A percentile compares a stretch with the other conserved stretches of the same genome.
Conservation (phyloP, 352 stramenopile genomes). For the Blastocystis hominis region DNA sequence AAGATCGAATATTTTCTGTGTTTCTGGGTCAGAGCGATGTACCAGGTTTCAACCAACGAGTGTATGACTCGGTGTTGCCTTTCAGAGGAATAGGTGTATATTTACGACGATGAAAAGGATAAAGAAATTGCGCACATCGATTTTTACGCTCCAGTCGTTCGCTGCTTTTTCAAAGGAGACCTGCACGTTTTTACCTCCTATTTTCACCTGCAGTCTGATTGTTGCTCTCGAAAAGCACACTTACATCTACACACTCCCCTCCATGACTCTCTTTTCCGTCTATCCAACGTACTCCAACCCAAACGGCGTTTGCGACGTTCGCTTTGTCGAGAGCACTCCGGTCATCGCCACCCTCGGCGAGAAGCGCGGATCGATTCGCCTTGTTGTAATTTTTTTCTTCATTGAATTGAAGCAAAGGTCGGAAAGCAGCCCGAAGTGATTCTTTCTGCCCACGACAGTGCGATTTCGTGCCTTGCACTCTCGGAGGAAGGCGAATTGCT, state of each 20-base stretch:
- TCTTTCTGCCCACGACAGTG: conserved; percentile 7
- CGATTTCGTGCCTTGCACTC: background rate
- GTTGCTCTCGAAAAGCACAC: background rate
- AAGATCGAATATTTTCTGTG: conserved; percentile 15
- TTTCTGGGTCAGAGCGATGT: background rate
- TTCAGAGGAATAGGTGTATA: background rate
- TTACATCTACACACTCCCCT: background rate
- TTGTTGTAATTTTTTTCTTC: background rate
- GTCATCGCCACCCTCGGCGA: background rate
- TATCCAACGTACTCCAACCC: background rate
- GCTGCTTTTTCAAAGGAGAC: background rate
- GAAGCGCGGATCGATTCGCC: background rate
- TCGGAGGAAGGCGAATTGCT: background rate
- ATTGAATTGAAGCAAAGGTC: background rate
- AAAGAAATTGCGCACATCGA: background rate
- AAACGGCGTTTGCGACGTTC: background rate
- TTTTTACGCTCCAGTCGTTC: background rate
- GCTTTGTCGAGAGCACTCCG: background rate
- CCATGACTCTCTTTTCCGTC: background rate
- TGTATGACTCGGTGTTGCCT: background rate
- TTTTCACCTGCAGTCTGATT: background rate
- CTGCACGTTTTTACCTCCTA: background rate
- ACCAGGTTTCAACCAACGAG: background rate
- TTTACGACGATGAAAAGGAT: background rate
- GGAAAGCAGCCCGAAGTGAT: background rate